Evolutionary conservation across 306 rosid genomes (phyloP), one percentile per base, ranked within the genome.

Genomic region (Rosa multiflora): DNA sequence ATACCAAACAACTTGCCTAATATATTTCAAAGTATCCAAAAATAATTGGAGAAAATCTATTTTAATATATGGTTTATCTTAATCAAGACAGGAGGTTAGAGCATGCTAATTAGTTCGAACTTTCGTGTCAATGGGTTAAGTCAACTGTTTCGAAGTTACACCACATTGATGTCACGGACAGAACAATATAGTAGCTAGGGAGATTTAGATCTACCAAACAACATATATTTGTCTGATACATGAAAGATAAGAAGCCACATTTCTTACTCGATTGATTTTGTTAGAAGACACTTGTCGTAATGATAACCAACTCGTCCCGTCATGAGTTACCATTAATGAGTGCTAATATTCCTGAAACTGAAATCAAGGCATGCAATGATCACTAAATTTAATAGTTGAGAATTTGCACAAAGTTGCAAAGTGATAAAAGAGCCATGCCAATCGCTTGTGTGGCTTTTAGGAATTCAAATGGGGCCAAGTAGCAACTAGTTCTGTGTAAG

Each of bases 71-170:
- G 32, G 68, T 23, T 12, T 56, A 11, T 39, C 43, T 62, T 8
- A 26, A 44, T 61, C 70, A 75, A 75, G 42, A 21, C 12, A 43
- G 78, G 59, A 43, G 47, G 59, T 61, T 61, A 61, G 32, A 26
- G 70, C 58, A 75, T 61, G 29, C 32, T 59, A 62, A 75, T 63
- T 35, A 76, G 72, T 63, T 76, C 9, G 14, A 63, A 76, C 72
- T 46, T 76, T 29, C 1, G 17, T 76, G 72, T 76, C 79, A 63
- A 76, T 76, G 71, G 79, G 20, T 62, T 29, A 29, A 76, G n/a
- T 62, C 61, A 62, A 46, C 61, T 2, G 58, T 43, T 39, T 29
- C 37, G 37, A 69, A 69, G 52, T 21, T 4, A 9, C 15, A 39
- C 76, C 76, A 52, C 17, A 55, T n/a, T 17, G 48, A 67, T 67